Evolutionary conservation across 768 basidiomycete genomes (phyloP).

Genomic region (Boletus rex-veris): DNA sequence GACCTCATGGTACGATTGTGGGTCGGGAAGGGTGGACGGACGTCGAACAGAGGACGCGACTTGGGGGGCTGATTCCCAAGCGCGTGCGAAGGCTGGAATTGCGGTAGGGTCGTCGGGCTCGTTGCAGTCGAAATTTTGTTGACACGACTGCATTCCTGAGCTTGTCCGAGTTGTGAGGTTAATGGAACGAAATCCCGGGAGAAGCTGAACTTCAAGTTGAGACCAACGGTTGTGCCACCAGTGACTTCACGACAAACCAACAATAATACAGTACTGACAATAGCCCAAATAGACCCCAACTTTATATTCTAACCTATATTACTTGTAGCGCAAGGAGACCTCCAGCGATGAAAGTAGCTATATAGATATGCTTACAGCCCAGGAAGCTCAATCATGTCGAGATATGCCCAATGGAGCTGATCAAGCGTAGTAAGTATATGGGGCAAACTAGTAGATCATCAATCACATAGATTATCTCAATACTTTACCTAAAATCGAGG

Average conservation of each 20-base stretch:
- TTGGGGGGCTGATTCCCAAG: slow-evolving; percentile 15
- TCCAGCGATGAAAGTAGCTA: too few relatives aligned
- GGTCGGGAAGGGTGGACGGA: slow-evolving; percentile 18
- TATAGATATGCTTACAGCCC: too few relatives aligned
- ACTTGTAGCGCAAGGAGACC: too few relatives aligned
- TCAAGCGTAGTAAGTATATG: too few relatives aligned
- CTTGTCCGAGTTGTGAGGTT: not conserved
- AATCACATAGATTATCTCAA: too few relatives aligned
- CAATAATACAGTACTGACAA: not conserved
- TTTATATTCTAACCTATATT: not conserved
- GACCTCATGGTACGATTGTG: slow-evolving; percentile 14
- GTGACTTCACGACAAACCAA: too few relatives aligned
- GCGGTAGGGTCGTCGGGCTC: not conserved
- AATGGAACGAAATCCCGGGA: not conserved
- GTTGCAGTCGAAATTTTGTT: not conserved
- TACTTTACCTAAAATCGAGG: too few relatives aligned
- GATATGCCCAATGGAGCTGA: too few relatives aligned
- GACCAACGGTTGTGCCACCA: too few relatives aligned
- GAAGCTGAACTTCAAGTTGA: too few relatives aligned
- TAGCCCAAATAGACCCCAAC: not conserved
- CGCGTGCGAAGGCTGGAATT: slow-evolving; percentile 17
- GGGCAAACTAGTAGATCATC: too few relatives aligned
- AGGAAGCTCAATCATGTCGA: too few relatives aligned
- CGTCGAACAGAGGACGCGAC: slow-evolving; percentile 26
- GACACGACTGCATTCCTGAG: slow-evolving; percentile 10